Percentiles rank a stretch among this genome's conserved stretches.
These are phyloP conservation scores for Aristolochia fimbriata DNA, from an alignment of 164 flowering plant genomes.

Conservation along the genomic window DNA sequence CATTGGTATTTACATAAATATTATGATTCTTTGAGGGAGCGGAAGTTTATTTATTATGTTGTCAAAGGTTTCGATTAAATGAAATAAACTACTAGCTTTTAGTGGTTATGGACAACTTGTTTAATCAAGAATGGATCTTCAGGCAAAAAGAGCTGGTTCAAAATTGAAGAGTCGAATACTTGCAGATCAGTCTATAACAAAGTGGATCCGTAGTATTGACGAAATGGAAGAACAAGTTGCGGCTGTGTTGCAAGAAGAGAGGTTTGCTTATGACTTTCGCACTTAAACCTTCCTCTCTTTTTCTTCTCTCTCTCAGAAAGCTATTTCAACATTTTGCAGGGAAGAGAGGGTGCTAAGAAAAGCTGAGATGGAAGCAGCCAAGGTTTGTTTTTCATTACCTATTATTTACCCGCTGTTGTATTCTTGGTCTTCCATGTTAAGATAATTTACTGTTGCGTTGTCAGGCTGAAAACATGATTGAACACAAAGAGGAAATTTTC, in stretches of 20 bases:
- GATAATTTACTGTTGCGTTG: conserved; percentile 1
- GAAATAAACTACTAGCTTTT: too few relatives aligned
- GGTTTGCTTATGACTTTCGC: conserved; percentile 22
- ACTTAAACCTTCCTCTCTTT: background rate
- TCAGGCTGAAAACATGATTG: conserved; percentile 96
- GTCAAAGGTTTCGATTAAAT: too few relatives aligned
- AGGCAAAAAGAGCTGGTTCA: conserved; percentile 90
- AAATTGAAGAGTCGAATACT: conserved; percentile 70
- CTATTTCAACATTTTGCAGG: conserved; percentile 27
- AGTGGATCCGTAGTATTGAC: conserved; percentile 81
- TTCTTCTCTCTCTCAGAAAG: background rate
- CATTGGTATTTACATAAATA: too few relatives aligned
- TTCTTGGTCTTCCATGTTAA: background rate
- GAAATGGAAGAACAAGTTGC: conserved; percentile 84
- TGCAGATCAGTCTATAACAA: conserved; percentile 71
- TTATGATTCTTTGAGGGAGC: too few relatives aligned
- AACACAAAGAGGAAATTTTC: conserved; percentile 67
- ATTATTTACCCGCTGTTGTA: background rate
- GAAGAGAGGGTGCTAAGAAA: conserved; percentile 78
- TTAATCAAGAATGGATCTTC: conserved; percentile 1
- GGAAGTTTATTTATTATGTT: too few relatives aligned
- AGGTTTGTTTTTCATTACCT: conserved; percentile 32
- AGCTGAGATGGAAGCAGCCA: conserved; percentile 95
- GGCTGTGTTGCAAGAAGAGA: conserved; percentile 74
- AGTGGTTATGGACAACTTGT: background rate